phyloP scores from a whole-genome alignment of 257 asterid genomes.

The Nicotiana knightiana region DNA sequence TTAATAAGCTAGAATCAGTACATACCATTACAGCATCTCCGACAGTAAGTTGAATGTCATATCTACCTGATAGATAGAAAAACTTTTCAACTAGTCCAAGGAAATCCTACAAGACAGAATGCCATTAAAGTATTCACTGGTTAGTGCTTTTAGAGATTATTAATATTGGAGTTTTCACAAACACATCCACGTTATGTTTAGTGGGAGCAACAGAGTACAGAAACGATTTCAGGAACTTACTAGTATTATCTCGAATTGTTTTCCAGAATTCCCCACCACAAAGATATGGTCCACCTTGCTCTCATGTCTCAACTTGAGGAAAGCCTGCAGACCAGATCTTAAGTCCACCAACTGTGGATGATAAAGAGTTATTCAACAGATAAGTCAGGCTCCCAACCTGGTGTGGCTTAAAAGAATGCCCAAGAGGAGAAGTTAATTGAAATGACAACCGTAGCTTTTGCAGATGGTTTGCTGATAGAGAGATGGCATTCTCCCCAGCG shows the following conservation, averaged over 20 bases:
- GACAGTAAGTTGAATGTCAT: constrained; percentile 79
- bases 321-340: constrained; percentile 51
- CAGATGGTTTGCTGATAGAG: constrained; percentile 90
- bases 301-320: constrained; percentile 72
- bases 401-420: constrained; percentile 75
- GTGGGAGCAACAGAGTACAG: constrained; percentile 2
- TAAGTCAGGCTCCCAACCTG: constrained; percentile 49
- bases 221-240: constrained; percentile 43
- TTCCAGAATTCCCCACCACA: constrained; percentile 64
- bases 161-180: neutral
- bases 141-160: neutral
- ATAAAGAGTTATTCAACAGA: neutral
- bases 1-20: constrained; percentile 1
- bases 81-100: constrained; percentile 93
- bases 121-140: constrained; percentile 1
- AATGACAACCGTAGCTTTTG: constrained; percentile 78
- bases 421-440: constrained; percentile 64
- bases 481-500: constrained; percentile 41
- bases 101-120: constrained; percentile 71
- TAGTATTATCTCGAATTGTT: constrained; percentile 59
- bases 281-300: constrained; percentile 89
- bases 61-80: constrained; percentile 77
- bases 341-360: constrained; percentile 5
- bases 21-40: constrained; percentile 92
- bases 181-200: neutral